Conservation (phyloP, 768 basidiomycete species). For the Mycena vitilis region DNA sequence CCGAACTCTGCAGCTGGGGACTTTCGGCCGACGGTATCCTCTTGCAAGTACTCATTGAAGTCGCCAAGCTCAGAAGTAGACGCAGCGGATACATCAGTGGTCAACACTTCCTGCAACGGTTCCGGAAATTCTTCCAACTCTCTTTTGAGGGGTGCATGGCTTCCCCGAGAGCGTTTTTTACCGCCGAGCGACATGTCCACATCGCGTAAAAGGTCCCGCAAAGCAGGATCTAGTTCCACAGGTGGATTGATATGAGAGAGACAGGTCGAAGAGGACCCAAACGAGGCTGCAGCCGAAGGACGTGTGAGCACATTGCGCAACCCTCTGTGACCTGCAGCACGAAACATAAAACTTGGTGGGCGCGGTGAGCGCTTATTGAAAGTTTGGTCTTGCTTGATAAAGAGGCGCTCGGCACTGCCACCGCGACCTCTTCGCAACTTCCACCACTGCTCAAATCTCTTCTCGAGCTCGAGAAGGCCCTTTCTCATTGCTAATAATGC, state of each 20-base stretch:
- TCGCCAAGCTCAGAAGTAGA: conserved; percentile 45
- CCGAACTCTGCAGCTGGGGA: conserved; percentile 89
- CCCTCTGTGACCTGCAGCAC: conserved; percentile 17
- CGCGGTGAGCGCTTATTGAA: conserved; percentile 3
- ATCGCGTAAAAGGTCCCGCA: conserved; percentile 71
- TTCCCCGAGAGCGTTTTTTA: conserved; percentile 39
- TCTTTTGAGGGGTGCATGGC: conserved; percentile 45
- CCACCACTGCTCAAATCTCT: no score
- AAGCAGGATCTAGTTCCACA: conserved; percentile 73
- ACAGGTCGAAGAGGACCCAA: conserved; percentile 8
- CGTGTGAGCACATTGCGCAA: conserved; percentile 18
- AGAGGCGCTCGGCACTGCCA: no score
- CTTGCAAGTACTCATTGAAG: conserved; percentile 43
- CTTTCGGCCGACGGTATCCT: conserved; percentile 57
- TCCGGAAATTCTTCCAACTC: conserved; percentile 67
- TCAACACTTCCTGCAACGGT: conserved; percentile 1
- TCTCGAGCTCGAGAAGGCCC: no score
- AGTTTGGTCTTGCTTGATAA: no score
- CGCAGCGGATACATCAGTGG: conserved; percentile 31
- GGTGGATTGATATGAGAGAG: conserved; percentile 64
- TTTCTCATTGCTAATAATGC: conserved; percentile 14
- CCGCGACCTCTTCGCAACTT: no score
- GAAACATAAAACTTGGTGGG: conserved; percentile 27
- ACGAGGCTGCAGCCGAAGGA: conserved; percentile 17
- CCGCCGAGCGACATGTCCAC: conserved; percentile 73